phyloP scores from a whole-genome alignment of 805 yeast species.

The Metschnikowia lachancei region DNA sequence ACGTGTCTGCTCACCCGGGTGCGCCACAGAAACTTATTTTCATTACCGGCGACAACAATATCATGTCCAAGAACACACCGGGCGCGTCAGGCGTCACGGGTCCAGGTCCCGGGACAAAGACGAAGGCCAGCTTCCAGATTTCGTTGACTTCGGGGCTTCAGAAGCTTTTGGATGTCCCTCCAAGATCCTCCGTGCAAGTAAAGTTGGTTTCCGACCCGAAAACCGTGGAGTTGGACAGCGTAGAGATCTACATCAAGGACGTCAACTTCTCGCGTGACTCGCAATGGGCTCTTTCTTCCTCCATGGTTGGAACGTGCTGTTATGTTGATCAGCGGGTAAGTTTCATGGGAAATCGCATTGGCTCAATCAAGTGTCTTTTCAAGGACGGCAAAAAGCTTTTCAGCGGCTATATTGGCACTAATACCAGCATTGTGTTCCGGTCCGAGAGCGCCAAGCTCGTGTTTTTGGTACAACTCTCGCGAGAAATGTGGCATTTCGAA shows the following conservation, averaged over 20 bases:
- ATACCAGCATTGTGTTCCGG: constrained; percentile 80
- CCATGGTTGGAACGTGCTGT: constrained; percentile 60
- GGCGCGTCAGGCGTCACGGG: constrained; percentile 2
- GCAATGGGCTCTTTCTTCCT: constrained; percentile 81
- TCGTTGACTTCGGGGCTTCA: constrained; percentile 63
- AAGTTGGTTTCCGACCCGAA: constrained; percentile 39
- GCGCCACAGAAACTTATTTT: constrained; percentile 15
- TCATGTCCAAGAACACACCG: constrained; percentile 13
- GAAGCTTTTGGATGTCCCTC: constrained; percentile 57
- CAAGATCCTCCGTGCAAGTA: constrained; percentile 64
- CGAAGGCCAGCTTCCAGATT: constrained; percentile 38
- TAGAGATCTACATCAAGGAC: constrained; percentile 80
- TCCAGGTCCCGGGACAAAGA: constrained; percentile 5
- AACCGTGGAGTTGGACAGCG: constrained; percentile 69
- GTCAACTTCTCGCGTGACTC: constrained; percentile 81
- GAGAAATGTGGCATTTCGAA: constrained; percentile 98
- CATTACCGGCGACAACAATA: constrained; percentile 10
- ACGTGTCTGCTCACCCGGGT: neutral
- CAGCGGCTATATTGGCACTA: constrained; percentile 71
- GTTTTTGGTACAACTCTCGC: constrained; percentile 81
- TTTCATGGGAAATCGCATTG: constrained; percentile 60
- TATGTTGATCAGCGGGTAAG: constrained; percentile 62
- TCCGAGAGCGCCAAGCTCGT: constrained; percentile 87
- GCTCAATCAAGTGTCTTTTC: constrained; percentile 60
- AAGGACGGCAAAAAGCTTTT: constrained; percentile 65